These are phyloP conservation scores for Xylaria sp. DNA, from an alignment of 2,329 filamentous ascomycete species.

Conservation along the genomic window DNA sequence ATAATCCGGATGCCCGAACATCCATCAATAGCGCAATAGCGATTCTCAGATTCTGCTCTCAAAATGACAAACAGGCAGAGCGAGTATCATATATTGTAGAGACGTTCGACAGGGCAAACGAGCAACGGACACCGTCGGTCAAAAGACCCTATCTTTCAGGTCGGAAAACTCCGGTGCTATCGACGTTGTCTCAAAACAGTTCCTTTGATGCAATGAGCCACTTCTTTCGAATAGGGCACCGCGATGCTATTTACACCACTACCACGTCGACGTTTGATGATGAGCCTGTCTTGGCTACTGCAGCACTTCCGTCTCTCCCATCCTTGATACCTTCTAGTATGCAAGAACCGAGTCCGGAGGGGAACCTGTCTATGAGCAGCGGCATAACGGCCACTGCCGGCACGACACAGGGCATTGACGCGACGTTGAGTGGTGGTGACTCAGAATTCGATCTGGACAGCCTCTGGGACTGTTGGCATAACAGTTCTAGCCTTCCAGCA, in stretches of 20 bases:
- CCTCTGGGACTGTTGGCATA: slow-evolving; percentile 17
- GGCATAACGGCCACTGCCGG: slow-evolving; percentile 20
- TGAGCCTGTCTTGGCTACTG: slow-evolving; percentile 14
- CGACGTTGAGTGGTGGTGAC: slow-evolving; percentile 27
- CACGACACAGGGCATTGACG: slow-evolving; percentile 24
- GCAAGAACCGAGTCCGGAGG: slow-evolving; percentile 32
- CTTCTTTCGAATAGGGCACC: slow-evolving; percentile 25
- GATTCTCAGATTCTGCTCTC: slow-evolving; percentile 46
- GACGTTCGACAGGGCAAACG: slow-evolving; percentile 42
- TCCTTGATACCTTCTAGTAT: slow-evolving; percentile 25
- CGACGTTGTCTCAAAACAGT: slow-evolving; percentile 26
- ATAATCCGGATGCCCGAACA: slow-evolving; percentile 38
- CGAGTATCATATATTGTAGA: slow-evolving; percentile 47
- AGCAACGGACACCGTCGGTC: slow-evolving; percentile 24
- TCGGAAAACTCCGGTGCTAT: slow-evolving; percentile 27
- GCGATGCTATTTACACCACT: slow-evolving; percentile 14
- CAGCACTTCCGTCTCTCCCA: slow-evolving; percentile 11
- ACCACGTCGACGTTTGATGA: slow-evolving; percentile 18
- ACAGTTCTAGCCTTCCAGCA: slow-evolving; percentile 3
- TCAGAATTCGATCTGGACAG: slow-evolving; percentile 19
- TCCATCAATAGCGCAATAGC: slow-evolving; percentile 41
- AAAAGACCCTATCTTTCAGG: slow-evolving; percentile 26
- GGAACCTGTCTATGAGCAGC: slow-evolving; percentile 26
- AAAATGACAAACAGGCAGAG: slow-evolving; percentile 44
- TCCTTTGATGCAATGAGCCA: slow-evolving; percentile 28